Evolutionary conservation across 2,329 filamentous ascomycete genomes (phyloP), one percentile per base, ranked within the genome.

Genomic region (Pseudonectria buxi): DNA sequence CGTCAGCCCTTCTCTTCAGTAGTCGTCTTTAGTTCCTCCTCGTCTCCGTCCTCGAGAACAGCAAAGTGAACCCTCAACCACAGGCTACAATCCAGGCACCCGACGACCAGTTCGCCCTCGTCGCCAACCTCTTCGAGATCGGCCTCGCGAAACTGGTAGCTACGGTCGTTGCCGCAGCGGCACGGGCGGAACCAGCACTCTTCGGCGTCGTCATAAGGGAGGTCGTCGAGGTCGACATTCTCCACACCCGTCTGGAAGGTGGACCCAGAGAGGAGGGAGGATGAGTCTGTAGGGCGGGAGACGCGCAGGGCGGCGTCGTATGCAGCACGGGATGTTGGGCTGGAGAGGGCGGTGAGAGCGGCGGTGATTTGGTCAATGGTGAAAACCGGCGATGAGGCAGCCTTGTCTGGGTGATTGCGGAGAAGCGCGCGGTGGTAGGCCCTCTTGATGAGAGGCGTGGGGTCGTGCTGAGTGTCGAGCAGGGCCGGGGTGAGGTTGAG

Each of bases 61-160:
- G 72, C 75, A 63, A 82, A 83, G 33, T 78, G 68, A 26, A 83
- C 76, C 37, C 71, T 70, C 33, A 83, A 55, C 77, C 77, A 83
- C 30, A 83, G 61, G 51, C 78, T 83, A 46, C 79, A 83, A 48
- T 81, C 78, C 37, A 67, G 65, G 50, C 79, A 83, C 10, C 75
- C 78, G 27, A 83, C 77, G 55, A 81, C 66, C 30, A 83, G 56
- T 51, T 79, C 75, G 7, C 78, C 72, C 43, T 73, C 65, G 33
- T 75, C 72, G 30, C 65, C 68, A 26, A 69, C 72, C 51, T 72
- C 74, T 44, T 78, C 72, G 32, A 83, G 60, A 52, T 83, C 76
- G 7, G 56, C 58, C 57, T 83, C 78, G 12, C 57, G 61, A 43
- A 83, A 71, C 18, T 70, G 55, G 52, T 76, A 83, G 2, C 78